phyloP scores from a whole-genome alignment of 768 basidiomycete species.

The Trametes meyenii region DNA sequence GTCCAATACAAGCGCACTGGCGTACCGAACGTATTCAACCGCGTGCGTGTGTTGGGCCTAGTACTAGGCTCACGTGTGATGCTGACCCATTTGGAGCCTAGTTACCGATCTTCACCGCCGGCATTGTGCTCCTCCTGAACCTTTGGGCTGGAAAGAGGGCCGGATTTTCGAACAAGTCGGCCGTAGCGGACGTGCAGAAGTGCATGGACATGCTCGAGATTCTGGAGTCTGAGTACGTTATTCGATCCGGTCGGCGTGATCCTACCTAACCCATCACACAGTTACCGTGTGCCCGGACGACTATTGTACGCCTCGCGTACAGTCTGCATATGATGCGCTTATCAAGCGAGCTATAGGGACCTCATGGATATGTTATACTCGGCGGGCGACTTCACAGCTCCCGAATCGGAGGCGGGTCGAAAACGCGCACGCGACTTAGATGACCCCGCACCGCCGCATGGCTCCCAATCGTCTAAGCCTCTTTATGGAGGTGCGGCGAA shows the following conservation, averaged over 20 bases:
- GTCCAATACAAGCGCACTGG: constrained; percentile 36
- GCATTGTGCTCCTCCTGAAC: constrained; percentile 50
- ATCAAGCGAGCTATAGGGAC: neutral
- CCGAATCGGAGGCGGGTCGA: neutral
- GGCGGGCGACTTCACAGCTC: neutral
- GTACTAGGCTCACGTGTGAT: neutral
- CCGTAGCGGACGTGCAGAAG: constrained; percentile 45
- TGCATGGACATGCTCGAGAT: constrained; percentile 37
- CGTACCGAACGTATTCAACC: constrained; percentile 1
- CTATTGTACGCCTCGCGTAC: neutral
- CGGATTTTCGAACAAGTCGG: constrained; percentile 38
- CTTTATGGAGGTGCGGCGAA: neutral
- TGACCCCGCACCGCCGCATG: neutral
- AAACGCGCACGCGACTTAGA: neutral
- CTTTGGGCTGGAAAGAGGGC: constrained; percentile 47
- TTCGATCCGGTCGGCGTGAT: too few relatives aligned
- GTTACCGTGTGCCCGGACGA: neutral
- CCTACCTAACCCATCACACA: neutral
- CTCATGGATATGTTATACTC: neutral
- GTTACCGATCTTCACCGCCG: constrained; percentile 43
- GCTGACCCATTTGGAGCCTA: neutral
- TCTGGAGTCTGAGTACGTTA: constrained; percentile 16
- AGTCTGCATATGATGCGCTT: neutral
- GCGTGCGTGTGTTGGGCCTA: neutral
- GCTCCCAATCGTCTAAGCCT: neutral